These are phyloP conservation scores for Nigrospora osmanthi DNA, from an alignment of 2,329 filamentous ascomycete genomes.

Conservation along the genomic window DNA sequence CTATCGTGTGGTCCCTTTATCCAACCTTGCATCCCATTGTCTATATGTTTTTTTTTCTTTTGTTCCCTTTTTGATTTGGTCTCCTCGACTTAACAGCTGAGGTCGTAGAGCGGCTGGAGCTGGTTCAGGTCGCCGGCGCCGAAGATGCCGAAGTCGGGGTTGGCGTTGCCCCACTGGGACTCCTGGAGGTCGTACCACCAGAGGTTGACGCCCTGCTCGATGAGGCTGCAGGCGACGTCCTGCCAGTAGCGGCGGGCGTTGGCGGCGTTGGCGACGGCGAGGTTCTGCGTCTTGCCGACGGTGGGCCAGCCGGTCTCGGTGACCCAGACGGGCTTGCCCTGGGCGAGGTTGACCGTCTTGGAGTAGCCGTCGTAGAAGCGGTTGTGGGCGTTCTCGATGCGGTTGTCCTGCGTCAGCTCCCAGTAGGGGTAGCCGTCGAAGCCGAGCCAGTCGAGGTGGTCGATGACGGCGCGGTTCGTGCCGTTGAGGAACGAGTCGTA, in stretches of 20 bases:
- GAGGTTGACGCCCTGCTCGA: constrained; percentile 19
- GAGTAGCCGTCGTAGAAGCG: constrained; percentile 31
- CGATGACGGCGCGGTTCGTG: constrained; percentile 39
- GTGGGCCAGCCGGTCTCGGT: constrained; percentile 52
- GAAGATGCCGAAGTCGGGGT: constrained; percentile 27
- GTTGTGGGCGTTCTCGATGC: constrained; percentile 33
- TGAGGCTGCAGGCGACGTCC: constrained; percentile 20
- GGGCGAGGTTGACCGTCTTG: constrained; percentile 29
- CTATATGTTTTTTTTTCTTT: no score
- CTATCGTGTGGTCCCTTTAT: no score
- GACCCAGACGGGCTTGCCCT: constrained; percentile 34
- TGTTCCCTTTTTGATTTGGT: no score
- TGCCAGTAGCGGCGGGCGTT: constrained; percentile 34
- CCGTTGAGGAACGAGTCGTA: constrained; percentile 43
- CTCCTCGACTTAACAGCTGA: constrained; percentile 4
- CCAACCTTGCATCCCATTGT: no score
- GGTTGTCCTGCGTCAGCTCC: constrained; percentile 31
- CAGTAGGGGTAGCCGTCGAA: constrained; percentile 48
- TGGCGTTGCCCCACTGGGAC: constrained; percentile 22
- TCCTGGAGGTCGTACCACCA: constrained; percentile 29
- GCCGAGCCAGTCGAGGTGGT: constrained; percentile 43
- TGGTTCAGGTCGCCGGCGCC: constrained; percentile 20
- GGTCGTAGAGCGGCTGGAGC: constrained; percentile 18
- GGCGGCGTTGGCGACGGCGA: constrained; percentile 34
- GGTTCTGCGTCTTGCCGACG: constrained; percentile 32